Base-by-base conservation (phyloP, 306 rosid genomes). In the Purshia tridentata region DNA sequence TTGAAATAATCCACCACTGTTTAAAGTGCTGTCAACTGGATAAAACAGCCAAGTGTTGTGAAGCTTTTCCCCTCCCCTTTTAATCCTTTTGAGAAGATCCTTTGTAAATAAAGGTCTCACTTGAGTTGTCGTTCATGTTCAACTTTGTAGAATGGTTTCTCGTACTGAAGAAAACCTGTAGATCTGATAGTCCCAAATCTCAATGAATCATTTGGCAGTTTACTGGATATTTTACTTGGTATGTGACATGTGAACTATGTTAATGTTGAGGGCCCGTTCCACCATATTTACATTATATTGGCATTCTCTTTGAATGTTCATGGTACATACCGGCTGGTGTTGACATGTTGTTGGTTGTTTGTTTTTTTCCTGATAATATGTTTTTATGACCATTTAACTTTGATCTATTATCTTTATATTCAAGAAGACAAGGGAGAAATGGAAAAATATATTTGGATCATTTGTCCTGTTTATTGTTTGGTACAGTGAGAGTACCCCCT, bases 31-130 rank as follows among this genome's bases (percentile, higher is more conserved):
- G 23, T 51, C 70, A 47, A 37, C 63, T 67, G 64, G 69, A 59
- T 56, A 19, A 73, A 57, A 46, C 61, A 61, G 49, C 46, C 69
- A 16, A 70, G 55, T 56, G 52, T 52, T 59, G 54, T 35, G 73
- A 77, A 72, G 76, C 73, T 61, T 75, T 68, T 70, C 58, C 67
- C 75, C 64, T 75, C 67, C 74, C 72, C 78, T 82, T 81, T 78
- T 67, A 76, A 87, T 81, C 78, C 60, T 80, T 73, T 75, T 75
- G 84, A 79, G 80, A 76, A 45, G 83, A 66, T 81, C 77, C 78
- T 83, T 55, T 80, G 79, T 81, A 85, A 75, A 86, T 85, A 67
- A 82, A 85, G 72, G 86, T 62, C 74, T 55, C 40, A 55, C 61
- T 66, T 69, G 70, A 76, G 61, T 70, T 55, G 70, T 70, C 61